phyloP scores from a whole-genome alignment of 108 stramenopile genomes.

The Bacterosira constricta region DNA sequence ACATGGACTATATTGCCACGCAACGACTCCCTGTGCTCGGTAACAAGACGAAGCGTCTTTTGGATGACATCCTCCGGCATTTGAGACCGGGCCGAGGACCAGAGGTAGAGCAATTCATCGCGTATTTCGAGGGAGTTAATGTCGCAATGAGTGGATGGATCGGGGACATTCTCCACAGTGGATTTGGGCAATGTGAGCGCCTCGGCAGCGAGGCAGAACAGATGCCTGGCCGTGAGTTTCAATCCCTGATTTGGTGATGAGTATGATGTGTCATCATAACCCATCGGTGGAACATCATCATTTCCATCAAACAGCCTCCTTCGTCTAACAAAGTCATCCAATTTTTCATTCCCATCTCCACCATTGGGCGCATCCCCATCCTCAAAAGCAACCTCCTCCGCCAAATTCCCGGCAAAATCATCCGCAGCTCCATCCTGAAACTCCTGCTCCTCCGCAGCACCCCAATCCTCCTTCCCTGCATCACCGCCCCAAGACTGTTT shows the following conservation, averaged over 20 bases:
- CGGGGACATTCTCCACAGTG: slow-evolving; percentile 2
- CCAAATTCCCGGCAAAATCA: slow-evolving; percentile 43
- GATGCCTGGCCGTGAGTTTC: slow-evolving; percentile 57
- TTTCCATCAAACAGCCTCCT: slow-evolving; percentile 21
- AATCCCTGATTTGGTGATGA: slow-evolving; percentile 7
- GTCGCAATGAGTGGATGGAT: slow-evolving; percentile 39
- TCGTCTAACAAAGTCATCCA: slow-evolving; percentile 28
- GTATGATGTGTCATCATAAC: neutral
- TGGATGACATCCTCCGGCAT: slow-evolving; percentile 50
- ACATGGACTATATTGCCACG: slow-evolving; percentile 53
- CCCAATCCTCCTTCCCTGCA: neutral
- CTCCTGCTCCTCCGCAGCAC: neutral
- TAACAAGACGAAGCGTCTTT: slow-evolving; percentile 52
- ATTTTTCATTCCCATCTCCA: slow-evolving; percentile 19
- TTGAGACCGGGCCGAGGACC: slow-evolving; percentile 74
- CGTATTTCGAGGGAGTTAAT: slow-evolving; percentile 50
- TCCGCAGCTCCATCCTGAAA: slow-evolving; percentile 17
- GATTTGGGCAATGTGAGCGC: slow-evolving; percentile 53
- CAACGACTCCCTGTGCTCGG: slow-evolving; percentile 52
- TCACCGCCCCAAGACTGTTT: neutral
- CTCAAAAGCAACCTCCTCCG: slow-evolving; percentile 10
- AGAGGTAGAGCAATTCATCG: slow-evolving; percentile 61
- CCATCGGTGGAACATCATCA: neutral
- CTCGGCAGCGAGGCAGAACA: slow-evolving; percentile 76
- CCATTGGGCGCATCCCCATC: neutral